phyloP scores from a whole-genome alignment of 345 rosid species.

The Lepidium sativum region DNA sequence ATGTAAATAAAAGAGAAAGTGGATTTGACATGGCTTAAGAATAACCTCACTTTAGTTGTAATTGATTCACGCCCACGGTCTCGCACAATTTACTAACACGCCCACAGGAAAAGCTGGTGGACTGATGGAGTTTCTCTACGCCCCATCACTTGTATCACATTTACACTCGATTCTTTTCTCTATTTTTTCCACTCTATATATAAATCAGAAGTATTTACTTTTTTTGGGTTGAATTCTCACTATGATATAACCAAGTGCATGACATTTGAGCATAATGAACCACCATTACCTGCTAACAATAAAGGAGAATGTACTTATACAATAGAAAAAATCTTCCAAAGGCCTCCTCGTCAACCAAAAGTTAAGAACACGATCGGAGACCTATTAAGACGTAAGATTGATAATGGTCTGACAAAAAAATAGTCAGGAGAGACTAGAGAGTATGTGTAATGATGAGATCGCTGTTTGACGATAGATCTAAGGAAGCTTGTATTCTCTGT shows the following conservation, averaged over 20 bases:
- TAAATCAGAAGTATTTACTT: background rate
- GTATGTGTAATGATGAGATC: conserved; percentile 45
- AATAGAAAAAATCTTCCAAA: background rate
- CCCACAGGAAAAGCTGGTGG: background rate
- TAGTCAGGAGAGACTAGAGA: conserved; percentile 27
- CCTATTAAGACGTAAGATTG: background rate
- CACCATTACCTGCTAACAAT: background rate
- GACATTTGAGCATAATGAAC: background rate
- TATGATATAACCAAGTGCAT: too few species aligned
- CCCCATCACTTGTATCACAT: background rate
- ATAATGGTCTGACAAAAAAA: background rate
- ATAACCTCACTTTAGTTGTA: background rate
- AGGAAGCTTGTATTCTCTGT: conserved; percentile 45
- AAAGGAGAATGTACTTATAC: background rate
- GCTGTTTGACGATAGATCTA: conserved; percentile 55
- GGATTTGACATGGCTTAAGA: background rate
- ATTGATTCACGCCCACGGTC: background rate
- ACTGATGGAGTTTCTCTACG: background rate
- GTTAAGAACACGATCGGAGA: background rate
- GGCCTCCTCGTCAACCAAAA: background rate
- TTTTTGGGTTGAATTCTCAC: too few species aligned
- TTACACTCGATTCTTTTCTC: too few species aligned
- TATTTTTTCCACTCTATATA: too few species aligned
- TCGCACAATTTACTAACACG: background rate
- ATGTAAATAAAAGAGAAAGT: conserved; percentile 21